Base-by-base conservation (phyloP, 768 basidiomycete genomes). In the Tricholoma sp. region DNA sequence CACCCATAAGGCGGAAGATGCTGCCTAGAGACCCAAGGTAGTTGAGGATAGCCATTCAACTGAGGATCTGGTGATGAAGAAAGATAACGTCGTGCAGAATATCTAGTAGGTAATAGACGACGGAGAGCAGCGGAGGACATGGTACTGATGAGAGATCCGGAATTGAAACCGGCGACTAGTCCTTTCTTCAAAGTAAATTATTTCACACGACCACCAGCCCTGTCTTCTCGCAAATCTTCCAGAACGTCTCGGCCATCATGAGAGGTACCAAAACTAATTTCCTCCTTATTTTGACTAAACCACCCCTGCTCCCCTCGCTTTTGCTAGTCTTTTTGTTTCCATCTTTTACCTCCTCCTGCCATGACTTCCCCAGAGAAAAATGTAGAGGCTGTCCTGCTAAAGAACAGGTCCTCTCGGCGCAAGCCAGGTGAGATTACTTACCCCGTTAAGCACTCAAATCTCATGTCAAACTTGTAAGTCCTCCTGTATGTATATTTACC, bases 21-120 rank as follows among this genome's bases (percentile, higher is more conserved):
- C 63, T 91, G 89, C 63, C 80, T 77, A 9, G 86, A 88, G 42
- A 83, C 74, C 68, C 75, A 76, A 36, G 89, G 88, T 6, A 90
- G 77, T 57, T 84, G 76, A 8, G 90, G 90, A 62, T 94, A 91
- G 62, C 82, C 88, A 54, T 76, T 77, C 17, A 89, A 71, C 59
- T 91, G 86, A 1, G 88, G 86, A 66, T 91, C 86, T 39, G 69
- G 70, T 59, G n/a, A n/a, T n/a, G n/a, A n/a, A n/a, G n/a, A n/a
- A n/a, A n/a, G n/a, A n/a, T n/a, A n/a, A n/a, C n/a, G n/a, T n/a
- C n/a, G n/a, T n/a, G n/a, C n/a, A n/a, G n/a, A n/a, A n/a, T n/a
- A n/a, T n/a, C n/a, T n/a, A n/a, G n/a, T n/a, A n/a, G n/a, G n/a
- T n/a, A n/a, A n/a, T n/a, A n/a, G n/a, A n/a, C 78, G 76, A 61